Evolutionary conservation across 768 basidiomycete species (phyloP).

Genomic region (Tylopilus vinaceipallidus): DNA sequence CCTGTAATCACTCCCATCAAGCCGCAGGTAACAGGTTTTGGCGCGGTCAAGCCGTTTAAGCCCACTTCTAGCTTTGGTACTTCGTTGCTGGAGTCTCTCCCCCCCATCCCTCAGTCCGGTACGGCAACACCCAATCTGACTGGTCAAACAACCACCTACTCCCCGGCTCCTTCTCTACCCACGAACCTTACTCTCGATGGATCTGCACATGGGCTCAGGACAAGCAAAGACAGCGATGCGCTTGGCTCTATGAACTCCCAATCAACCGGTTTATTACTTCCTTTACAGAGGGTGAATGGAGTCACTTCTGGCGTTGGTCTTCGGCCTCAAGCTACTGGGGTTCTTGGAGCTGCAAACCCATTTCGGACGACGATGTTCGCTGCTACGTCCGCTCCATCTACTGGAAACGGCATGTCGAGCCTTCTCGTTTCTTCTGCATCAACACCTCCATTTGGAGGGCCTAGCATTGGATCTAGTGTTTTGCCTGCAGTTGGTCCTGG

Average conservation of each 20-base stretch:
- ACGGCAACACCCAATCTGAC: constrained; percentile 44
- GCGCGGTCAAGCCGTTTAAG: constrained; percentile 77
- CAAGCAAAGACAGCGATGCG: constrained; percentile 17
- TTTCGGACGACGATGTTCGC: constrained; percentile 63
- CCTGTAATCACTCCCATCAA: constrained; percentile 35
- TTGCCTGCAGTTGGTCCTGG: constrained; percentile 11
- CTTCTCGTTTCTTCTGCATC: constrained; percentile 24
- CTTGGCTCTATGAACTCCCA: constrained; percentile 36
- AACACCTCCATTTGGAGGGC: constrained; percentile 24
- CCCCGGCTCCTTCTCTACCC: constrained; percentile 27
- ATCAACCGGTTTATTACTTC: constrained; percentile 22
- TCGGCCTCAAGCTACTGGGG: constrained; percentile 61
- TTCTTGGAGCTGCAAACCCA: constrained; percentile 52
- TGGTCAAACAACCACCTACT: constrained; percentile 10
- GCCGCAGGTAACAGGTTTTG: constrained; percentile 49
- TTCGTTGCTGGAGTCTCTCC: constrained; percentile 67
- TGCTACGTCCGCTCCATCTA: constrained; percentile 24
- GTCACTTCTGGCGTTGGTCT: constrained; percentile 44
- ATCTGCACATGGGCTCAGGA: constrained; percentile 8
- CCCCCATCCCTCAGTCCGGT: constrained; percentile 64
- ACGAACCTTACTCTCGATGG: constrained; percentile 13
- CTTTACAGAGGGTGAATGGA: constrained; percentile 14
- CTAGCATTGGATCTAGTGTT: constrained; percentile 11
- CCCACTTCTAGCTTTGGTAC: constrained; percentile 81
- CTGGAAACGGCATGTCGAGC: constrained; percentile 1